Percentiles rank a stretch among this genome's conserved stretches.
Evolutionary conservation across 2,329 filamentous ascomycete species (phyloP).

Genomic region (Ceratocystis alfenasii): DNA sequence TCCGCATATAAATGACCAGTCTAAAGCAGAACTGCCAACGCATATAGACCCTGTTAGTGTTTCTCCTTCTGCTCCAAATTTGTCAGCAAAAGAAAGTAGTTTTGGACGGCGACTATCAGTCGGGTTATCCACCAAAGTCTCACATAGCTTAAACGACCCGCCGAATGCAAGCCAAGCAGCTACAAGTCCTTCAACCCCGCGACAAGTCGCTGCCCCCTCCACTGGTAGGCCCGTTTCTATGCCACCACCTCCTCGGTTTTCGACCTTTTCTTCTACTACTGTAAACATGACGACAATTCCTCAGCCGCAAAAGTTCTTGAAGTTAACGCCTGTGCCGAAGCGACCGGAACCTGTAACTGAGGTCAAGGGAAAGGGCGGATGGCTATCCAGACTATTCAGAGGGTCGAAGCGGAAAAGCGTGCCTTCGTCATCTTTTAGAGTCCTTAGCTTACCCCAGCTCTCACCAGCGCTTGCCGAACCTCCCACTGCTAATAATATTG

Average conservation of each 20-base stretch:
- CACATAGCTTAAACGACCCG: not conserved
- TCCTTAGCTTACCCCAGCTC: not conserved
- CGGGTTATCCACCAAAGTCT: not conserved
- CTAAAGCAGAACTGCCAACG: not conserved
- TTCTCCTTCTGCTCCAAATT: not conserved
- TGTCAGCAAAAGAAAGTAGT: not conserved
- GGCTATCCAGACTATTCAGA: constrained; percentile 15
- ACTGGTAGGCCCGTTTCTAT: constrained; percentile 11
- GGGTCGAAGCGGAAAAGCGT: constrained; percentile 1
- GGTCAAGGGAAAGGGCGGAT: constrained; percentile 14
- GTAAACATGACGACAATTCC: not conserved
- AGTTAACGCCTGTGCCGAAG: not conserved
- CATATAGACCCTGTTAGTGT: not conserved
- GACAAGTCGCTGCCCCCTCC: not conserved
- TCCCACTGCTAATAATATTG: not conserved
- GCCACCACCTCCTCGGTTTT: not conserved
- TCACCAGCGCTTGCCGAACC: not conserved
- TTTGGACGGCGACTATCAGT: not conserved
- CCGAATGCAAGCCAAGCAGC: not conserved
- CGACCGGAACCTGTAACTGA: not conserved
- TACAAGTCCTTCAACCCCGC: not conserved
- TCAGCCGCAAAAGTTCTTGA: not conserved
- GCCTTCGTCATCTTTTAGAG: constrained; percentile 7
- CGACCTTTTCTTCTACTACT: not conserved
- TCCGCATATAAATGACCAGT: not conserved